Evolutionary conservation across 2,329 filamentous ascomycete genomes (phyloP).

Genomic region (Penicillium italicum): DNA sequence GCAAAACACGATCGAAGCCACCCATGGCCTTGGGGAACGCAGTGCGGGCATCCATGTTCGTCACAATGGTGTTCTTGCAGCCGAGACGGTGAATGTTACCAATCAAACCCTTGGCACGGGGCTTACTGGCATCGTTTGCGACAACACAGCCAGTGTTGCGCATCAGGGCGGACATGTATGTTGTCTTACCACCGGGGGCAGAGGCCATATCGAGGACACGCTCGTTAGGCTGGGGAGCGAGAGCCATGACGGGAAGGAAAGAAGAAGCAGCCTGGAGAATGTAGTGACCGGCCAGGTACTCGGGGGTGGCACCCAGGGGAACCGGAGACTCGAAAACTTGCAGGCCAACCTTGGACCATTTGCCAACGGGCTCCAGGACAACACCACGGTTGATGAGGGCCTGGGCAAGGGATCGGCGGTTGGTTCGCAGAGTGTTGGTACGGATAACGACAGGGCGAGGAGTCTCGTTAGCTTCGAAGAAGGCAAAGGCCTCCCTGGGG

Average conservation of each 20-base stretch:
- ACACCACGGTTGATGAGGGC: conserved; percentile 94
- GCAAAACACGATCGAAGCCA: conserved; percentile 89
- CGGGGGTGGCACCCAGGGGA: conserved; percentile 88
- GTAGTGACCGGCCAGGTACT: conserved; percentile 96
- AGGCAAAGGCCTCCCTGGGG: conserved; percentile 89
- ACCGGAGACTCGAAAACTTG: conserved; percentile 91
- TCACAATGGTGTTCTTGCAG: conserved; percentile 89
- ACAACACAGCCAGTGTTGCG: conserved; percentile 95
- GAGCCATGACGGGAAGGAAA: conserved; percentile 95
- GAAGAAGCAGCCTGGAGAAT: conserved; percentile 95
- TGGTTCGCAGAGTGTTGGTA: conserved; percentile 86
- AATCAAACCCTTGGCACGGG: conserved; percentile 91
- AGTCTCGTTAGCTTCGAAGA: conserved; percentile 98
- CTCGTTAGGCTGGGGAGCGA: conserved; percentile 90
- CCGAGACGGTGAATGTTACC: conserved; percentile 96
- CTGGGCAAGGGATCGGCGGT: conserved; percentile 77
- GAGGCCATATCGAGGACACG: conserved; percentile 91
- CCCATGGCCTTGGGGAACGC: conserved; percentile 94
- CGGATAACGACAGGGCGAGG: conserved; percentile 90
- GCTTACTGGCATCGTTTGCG: conserved; percentile 93
- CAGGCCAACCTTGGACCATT: conserved; percentile 97
- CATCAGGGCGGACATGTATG: conserved; percentile 94
- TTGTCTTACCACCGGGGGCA: conserved; percentile 93
- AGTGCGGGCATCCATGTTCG: conserved; percentile 81
- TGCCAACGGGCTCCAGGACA: conserved; percentile 91